phyloP scores from a whole-genome alignment of 2,329 filamentous ascomycete genomes.

The Triangularia verruculosa region DNA sequence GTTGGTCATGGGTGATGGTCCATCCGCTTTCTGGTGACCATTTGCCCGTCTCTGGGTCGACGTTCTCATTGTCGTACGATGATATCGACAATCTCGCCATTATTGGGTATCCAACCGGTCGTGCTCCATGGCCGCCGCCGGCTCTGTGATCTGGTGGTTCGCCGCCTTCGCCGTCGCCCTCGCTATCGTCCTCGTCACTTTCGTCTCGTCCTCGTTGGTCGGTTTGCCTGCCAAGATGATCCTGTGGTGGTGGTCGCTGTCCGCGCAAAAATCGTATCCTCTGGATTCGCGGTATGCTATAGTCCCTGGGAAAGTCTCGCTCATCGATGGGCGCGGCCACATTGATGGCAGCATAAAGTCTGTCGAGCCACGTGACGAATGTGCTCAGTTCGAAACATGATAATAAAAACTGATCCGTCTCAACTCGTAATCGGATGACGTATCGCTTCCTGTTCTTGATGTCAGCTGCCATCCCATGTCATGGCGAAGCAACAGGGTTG shows the following conservation, averaged over 20 bases:
- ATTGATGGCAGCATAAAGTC: conserved; percentile 69
- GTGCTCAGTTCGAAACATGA: conserved; percentile 62
- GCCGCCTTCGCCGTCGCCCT: conserved; percentile 11
- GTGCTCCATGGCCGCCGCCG: conserved; percentile 9
- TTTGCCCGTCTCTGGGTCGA: conserved; percentile 51
- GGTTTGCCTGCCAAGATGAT: conserved; percentile 25
- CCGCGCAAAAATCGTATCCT: conserved; percentile 50
- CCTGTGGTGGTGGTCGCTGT: conserved; percentile 30
- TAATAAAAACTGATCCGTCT: conserved; percentile 71
- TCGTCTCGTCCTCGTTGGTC: conserved; percentile 22
- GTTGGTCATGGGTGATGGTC: conserved; percentile 54
- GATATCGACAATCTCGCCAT: conserved; percentile 44
- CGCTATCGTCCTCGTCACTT: conserved; percentile 17
- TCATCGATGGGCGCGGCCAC: conserved; percentile 69
- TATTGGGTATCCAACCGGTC: conserved; percentile 23
- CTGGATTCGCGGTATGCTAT: conserved; percentile 58
- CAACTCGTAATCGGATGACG: conserved; percentile 68
- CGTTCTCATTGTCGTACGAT: conserved; percentile 44
- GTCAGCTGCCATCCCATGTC: conserved; percentile 16
- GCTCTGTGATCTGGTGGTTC: conserved; percentile 21
- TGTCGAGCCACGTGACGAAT: conserved; percentile 67
- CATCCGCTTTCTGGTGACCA: conserved; percentile 56
- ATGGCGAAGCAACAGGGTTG: neutral
- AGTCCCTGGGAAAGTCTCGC: conserved; percentile 60
- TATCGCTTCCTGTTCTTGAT: conserved; percentile 50